Evolutionary conservation across 495 filamentous ascomycete genomes (phyloP).

Genomic region (Talaromyces borbonicus): DNA sequence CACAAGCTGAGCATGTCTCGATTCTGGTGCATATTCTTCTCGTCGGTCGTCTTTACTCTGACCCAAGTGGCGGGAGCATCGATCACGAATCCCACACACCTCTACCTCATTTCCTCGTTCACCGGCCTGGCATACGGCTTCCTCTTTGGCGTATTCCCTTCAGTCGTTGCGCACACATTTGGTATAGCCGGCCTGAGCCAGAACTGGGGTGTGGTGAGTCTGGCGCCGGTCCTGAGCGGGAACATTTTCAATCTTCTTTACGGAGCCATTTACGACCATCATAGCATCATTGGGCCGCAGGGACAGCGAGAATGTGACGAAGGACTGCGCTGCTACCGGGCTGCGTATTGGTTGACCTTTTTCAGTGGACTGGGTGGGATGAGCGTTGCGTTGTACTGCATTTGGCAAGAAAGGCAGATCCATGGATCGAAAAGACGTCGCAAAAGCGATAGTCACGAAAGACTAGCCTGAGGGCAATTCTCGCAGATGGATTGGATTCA

Average conservation of each 20-base stretch:
- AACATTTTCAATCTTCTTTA: slow-evolving; percentile 92
- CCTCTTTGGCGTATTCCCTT: slow-evolving; percentile 89
- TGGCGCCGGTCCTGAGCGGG: slow-evolving; percentile 73
- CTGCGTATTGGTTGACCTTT: slow-evolving; percentile 79
- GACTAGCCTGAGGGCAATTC: neutral
- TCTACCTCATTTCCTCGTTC: slow-evolving; percentile 68
- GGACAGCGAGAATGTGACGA: slow-evolving; percentile 69
- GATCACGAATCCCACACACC: slow-evolving; percentile 70
- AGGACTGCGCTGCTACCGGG: slow-evolving; percentile 69
- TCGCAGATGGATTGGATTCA: neutral
- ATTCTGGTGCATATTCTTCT: slow-evolving; percentile 79
- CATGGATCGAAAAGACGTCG: slow-evolving; percentile 13
- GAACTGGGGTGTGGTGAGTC: slow-evolving; percentile 92
- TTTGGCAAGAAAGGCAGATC: slow-evolving; percentile 51
- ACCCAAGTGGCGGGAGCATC: slow-evolving; percentile 72
- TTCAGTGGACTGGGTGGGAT: slow-evolving; percentile 62
- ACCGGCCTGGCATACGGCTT: slow-evolving; percentile 89
- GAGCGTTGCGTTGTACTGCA: slow-evolving; percentile 62
- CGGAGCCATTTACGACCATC: slow-evolving; percentile 62
- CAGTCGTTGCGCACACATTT: slow-evolving; percentile 84
- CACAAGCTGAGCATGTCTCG: slow-evolving; percentile 70
- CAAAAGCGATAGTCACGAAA: slow-evolving; percentile 23
- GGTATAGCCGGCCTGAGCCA: slow-evolving; percentile 79
- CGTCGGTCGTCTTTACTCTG: slow-evolving; percentile 64
- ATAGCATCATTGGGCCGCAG: slow-evolving; percentile 55